Evolutionary conservation across 1,284 basidiomycete genomes (phyloP).

Genomic region (Apiotrichum veenhuisii): DNA sequence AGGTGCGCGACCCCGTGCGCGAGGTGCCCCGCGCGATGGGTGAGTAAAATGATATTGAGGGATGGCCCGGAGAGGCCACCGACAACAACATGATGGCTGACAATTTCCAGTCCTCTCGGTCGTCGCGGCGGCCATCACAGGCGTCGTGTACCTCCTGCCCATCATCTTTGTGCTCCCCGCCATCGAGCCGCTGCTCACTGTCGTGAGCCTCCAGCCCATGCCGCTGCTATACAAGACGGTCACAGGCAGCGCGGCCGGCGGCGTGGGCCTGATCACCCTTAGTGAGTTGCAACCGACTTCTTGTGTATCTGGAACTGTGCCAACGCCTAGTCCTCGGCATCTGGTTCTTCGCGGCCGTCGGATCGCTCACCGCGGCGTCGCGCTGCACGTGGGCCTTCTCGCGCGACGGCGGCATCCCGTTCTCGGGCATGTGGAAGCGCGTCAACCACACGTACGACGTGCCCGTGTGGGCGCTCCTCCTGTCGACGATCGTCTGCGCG

Average conservation of each 20-base stretch:
- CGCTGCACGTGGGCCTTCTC: slow-evolving; percentile 37
- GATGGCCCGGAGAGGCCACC: no score
- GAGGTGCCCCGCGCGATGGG: slow-evolving; percentile 49
- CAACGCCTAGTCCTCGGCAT: slow-evolving; percentile 48
- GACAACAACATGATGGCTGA: no score
- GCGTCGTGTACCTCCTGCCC: slow-evolving; percentile 51
- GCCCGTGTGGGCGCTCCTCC: slow-evolving; percentile 48
- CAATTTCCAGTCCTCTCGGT: slow-evolving; percentile 42
- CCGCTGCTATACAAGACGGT: slow-evolving; percentile 51
- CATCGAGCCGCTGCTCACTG: slow-evolving; percentile 44
- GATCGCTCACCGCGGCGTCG: slow-evolving; percentile 45
- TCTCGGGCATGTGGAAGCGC: slow-evolving; percentile 36
- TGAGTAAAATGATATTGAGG: no score
- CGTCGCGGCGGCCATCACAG: slow-evolving; percentile 51
- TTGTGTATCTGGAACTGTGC: no score
- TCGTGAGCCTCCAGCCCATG: slow-evolving; percentile 51
- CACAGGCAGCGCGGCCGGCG: slow-evolving; percentile 49
- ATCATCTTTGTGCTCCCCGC: slow-evolving; percentile 51
- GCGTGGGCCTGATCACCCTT: slow-evolving; percentile 51
- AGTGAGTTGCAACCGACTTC: slow-evolving; percentile 28
- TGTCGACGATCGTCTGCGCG: slow-evolving; percentile 47
- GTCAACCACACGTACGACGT: slow-evolving; percentile 46
- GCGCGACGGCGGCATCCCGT: slow-evolving; percentile 52
- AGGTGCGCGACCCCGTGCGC: slow-evolving; percentile 47
- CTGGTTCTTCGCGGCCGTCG: slow-evolving; percentile 52